Evolutionary conservation across 768 basidiomycete species (phyloP).

Genomic region (Calocera viscosa): DNA sequence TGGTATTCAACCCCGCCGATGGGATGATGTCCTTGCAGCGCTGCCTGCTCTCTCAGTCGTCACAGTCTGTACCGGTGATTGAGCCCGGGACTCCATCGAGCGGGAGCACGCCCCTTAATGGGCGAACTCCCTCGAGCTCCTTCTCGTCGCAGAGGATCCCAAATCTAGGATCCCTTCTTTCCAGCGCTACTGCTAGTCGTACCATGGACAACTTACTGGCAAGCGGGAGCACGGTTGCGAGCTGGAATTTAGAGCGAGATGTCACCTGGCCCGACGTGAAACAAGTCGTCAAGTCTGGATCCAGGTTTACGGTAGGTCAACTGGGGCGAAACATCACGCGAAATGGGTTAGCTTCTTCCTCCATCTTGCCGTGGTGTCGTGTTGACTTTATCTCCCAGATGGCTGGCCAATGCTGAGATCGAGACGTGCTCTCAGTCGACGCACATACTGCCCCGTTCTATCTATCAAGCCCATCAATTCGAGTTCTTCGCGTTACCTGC

Average conservation of each 20-base stretch:
- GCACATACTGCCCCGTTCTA: conserved; percentile 50
- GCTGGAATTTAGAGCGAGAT: conserved; percentile 49
- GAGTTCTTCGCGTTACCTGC: conserved; percentile 62
- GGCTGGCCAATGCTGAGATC: conserved; percentile 69
- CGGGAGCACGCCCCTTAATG: not conserved
- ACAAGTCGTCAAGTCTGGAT: conserved; percentile 19
- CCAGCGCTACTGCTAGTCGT: not conserved
- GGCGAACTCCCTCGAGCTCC: not conserved
- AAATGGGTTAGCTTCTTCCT: conserved; percentile 14
- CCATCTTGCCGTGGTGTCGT: not conserved
- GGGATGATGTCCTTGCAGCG: conserved; percentile 45
- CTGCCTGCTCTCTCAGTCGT: not conserved
- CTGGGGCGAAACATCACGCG: not conserved
- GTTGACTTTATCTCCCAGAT: conserved; percentile 30
- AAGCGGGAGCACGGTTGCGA: conserved; percentile 39
- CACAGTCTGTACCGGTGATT: not conserved
- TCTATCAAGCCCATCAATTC: conserved; percentile 81
- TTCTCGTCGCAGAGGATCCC: not conserved
- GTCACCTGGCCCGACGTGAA: conserved; percentile 45
- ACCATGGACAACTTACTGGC: conserved; percentile 29
- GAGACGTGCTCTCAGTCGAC: conserved; percentile 53
- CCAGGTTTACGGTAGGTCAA: not conserved
- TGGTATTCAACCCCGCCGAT: conserved; percentile 52
- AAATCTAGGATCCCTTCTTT: not conserved
- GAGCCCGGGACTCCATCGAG: not conserved